A percentile compares a stretch with the other conserved stretches of the same genome.
Evolutionary conservation across 2,329 filamentous ascomycete genomes (phyloP).

Genomic region (Aspergillus tanneri): DNA sequence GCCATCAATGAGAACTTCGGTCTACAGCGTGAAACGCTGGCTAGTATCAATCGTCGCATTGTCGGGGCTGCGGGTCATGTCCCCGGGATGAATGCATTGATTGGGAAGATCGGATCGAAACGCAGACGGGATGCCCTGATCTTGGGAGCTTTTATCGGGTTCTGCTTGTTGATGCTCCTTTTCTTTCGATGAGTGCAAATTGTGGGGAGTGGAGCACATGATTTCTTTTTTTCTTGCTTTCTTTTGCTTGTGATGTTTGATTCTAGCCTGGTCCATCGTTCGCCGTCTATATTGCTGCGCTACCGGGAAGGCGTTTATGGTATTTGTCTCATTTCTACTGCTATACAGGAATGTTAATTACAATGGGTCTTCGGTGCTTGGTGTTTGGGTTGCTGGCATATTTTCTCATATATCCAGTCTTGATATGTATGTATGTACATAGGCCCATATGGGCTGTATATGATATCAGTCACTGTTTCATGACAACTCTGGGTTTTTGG

Average conservation of each 20-base stretch:
- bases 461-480: constrained; percentile 11
- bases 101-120: constrained; percentile 88
- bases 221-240: constrained; percentile 11
- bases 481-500: constrained; percentile 22
- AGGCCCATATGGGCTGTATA: neutral
- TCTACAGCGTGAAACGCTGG: constrained; percentile 80
- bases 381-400: constrained; percentile 14
- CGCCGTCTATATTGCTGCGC: constrained; percentile 6
- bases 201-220: too few species aligned
- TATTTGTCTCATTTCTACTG: constrained; percentile 3
- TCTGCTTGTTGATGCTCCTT: constrained; percentile 85
- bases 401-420: too few species aligned
- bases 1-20: constrained; percentile 91
- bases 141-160: constrained; percentile 82
- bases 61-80: constrained; percentile 85
- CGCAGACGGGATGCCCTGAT: constrained; percentile 95
- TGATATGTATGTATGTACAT: constrained; percentile 16
- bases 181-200: constrained; percentile 63
- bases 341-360: constrained; percentile 18
- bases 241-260: constrained; percentile 7
- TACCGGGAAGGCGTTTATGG: constrained; percentile 13
- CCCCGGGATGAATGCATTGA: constrained; percentile 87
- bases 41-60: constrained; percentile 87
- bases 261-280: constrained; percentile 1
- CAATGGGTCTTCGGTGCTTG: constrained; percentile 6